Evolutionary conservation across 140 eudicot species (phyloP).

Genomic region (Oenanthe javanica): DNA sequence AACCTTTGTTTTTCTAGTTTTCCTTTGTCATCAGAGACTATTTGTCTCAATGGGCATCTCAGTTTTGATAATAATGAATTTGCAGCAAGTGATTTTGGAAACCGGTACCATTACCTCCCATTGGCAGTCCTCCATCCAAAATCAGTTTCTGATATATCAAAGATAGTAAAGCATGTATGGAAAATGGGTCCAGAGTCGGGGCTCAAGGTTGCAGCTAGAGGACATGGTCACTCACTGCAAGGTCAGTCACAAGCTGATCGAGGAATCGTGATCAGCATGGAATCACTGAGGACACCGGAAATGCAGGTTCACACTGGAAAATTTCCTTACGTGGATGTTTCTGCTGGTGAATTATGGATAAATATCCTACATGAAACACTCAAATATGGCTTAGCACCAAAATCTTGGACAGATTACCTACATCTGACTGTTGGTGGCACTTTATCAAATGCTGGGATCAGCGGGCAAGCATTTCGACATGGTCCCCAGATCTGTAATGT

Average conservation of each 20-base stretch:
- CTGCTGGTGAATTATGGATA: constrained; percentile 78
- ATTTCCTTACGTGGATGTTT: constrained; percentile 48
- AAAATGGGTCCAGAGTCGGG: constrained; percentile 62
- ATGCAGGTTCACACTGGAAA: constrained; percentile 43
- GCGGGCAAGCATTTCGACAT: constrained; percentile 83
- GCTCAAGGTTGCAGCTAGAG: constrained; percentile 83
- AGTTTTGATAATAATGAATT: constrained; percentile 49
- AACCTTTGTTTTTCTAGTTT: constrained; percentile 45
- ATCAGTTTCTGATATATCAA: constrained; percentile 62
- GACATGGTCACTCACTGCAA: constrained; percentile 83
- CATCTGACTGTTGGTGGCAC: constrained; percentile 84
- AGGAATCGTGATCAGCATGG: constrained; percentile 75
- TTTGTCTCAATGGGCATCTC: constrained; percentile 49
- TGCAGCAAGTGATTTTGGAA: constrained; percentile 72
- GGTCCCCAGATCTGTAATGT: constrained; percentile 91
- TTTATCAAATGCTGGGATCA: constrained; percentile 77
- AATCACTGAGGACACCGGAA: constrained; percentile 33
- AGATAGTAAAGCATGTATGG: constrained; percentile 53
- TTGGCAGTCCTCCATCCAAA: constrained; percentile 66
- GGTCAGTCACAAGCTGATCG: constrained; percentile 75
- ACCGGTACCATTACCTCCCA: constrained; percentile 47
- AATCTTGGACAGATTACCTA: constrained; percentile 81
- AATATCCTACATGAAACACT: constrained; percentile 53
- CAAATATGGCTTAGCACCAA: constrained; percentile 68
- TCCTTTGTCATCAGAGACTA: constrained; percentile 39